A percentile compares a stretch with the other conserved stretches of the same genome.
These are phyloP conservation scores for Heterococcus sp. DNA, from an alignment of 108 stramenopile species.

Conservation along the genomic window DNA sequence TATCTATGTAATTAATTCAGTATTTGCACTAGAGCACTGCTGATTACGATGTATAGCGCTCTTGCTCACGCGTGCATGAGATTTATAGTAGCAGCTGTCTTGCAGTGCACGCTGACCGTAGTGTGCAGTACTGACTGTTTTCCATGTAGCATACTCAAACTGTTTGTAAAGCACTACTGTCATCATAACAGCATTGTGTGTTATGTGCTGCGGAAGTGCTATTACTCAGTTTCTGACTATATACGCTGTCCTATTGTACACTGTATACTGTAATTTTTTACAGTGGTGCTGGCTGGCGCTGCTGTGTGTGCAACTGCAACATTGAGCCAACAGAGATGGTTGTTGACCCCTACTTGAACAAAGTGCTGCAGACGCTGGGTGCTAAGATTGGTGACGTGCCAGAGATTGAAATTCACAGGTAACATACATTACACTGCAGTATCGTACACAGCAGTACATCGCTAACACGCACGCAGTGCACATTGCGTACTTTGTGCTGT, in stretches of 20 bases:
- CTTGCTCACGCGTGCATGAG: background rate
- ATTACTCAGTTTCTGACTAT: background rate
- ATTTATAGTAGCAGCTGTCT: background rate
- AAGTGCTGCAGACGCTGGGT: slow-evolving; percentile 20
- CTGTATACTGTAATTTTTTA: background rate
- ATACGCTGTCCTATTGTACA: background rate
- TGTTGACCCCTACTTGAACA: slow-evolving; percentile 19
- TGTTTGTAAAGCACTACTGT: background rate
- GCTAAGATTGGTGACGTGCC: slow-evolving; percentile 7
- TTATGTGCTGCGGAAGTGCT: background rate
- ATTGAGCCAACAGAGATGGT: slow-evolving; percentile 27
- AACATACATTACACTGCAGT: background rate
- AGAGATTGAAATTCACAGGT: slow-evolving; percentile 30
- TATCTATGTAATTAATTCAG: too few relatives aligned
- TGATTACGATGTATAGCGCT: background rate
- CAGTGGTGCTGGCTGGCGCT: slow-evolving; percentile 40
- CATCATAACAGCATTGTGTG: background rate
- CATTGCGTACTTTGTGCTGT: too few relatives aligned
- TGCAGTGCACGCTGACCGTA: background rate
- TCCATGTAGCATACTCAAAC: background rate
- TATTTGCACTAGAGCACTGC: too few relatives aligned
- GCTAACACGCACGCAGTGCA: too few relatives aligned
- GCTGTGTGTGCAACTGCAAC: slow-evolving; percentile 37
- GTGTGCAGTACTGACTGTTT: background rate
- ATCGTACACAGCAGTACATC: too few relatives aligned